Percentiles rank a stretch among this genome's conserved stretches.
Evolutionary conservation across 306 rosid genomes (phyloP).

Genomic region (Alnus glutinosa): DNA sequence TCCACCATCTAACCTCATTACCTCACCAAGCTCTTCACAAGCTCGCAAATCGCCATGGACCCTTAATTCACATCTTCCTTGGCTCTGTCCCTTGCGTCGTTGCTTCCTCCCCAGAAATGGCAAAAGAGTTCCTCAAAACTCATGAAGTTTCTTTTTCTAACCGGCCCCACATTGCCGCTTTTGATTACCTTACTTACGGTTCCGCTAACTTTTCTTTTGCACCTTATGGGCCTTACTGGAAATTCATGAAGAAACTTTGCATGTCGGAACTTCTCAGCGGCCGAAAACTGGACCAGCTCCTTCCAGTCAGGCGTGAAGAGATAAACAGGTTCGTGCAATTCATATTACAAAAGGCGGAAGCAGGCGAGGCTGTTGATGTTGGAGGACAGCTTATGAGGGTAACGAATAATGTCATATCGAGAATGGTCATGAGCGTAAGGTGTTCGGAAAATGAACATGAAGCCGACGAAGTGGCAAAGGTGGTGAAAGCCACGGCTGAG

Average conservation of each 20-base stretch:
- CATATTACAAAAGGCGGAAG: conserved; percentile 28
- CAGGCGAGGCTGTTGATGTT: conserved; percentile 35
- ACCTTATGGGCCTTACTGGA: conserved; percentile 50
- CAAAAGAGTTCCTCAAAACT: conserved; percentile 41
- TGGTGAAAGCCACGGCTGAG: conserved; percentile 40
- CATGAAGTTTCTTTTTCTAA: conserved; percentile 35
- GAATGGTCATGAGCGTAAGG: conserved; percentile 46
- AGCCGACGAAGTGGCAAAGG: conserved; percentile 32
- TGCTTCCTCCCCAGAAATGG: conserved; percentile 40
- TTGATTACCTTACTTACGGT: conserved; percentile 39
- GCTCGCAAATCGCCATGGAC: conserved; percentile 38
- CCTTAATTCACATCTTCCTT: conserved; percentile 34
- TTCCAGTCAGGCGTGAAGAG: conserved; percentile 51
- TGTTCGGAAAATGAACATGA: conserved; percentile 37
- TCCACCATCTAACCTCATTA: conserved; percentile 42
- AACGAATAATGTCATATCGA: conserved; percentile 42
- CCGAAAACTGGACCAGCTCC: conserved; percentile 38
- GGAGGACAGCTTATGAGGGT: conserved; percentile 41
- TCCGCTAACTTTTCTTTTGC: conserved; percentile 44
- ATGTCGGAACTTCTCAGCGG: conserved; percentile 63
- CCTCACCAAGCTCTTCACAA: conserved; percentile 50
- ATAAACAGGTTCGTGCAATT: conserved; percentile 21
- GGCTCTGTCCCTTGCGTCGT: conserved; percentile 43
- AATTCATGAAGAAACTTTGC: conserved; percentile 56
- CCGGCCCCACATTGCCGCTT: conserved; percentile 25